Evolutionary conservation across 495 filamentous ascomycete genomes (phyloP), one percentile per base, ranked within the genome.

Genomic region (Hyaloscypha hepaticicola): DNA sequence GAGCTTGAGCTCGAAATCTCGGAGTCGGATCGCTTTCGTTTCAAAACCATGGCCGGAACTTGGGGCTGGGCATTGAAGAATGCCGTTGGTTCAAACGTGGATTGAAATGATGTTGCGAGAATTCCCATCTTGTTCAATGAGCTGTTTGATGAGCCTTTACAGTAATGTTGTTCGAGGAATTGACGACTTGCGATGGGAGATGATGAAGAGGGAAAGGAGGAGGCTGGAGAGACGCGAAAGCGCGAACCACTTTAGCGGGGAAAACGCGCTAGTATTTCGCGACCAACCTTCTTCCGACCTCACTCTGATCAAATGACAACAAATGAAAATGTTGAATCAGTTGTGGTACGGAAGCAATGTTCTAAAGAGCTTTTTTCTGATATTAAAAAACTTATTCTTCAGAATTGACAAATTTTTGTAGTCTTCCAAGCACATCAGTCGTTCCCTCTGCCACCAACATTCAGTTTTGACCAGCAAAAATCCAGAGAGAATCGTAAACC

Each of bases 1-100:
- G 67, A 72, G 41, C 52, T 60, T 7, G 60, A 63, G 55, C 53
- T 45, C 5, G 66, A 69, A 53, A 72, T 66, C 58, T 69, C 65
- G 53, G 60, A 65, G 33, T 69, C 67, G 38, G 70, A 72, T 27
- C 70, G 64, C 38, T 72, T 72, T 49, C 70, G 63, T 41, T 72
- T 72, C 58, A 70, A 61, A 56, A 66, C 57, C 67, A 72, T 69
- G 16, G 26, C 64, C 45, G 56, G 25, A 25, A 8, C 31, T 56
- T 41, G n/a, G 16, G 26, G 53, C 0, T 56, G 28, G 25, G 12
- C 45, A 27, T 21, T 31, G 25, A 34, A 45, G 38, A 45, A 45
- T 45, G 38, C 38, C 38, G 38, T 19, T 8, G 6, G 38, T 45
- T 45, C 7, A 3, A 45, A 45, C 14, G 14, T 45, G 38, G 38